A percentile compares a stretch with the other conserved stretches of the same genome.
Conservation (phyloP, 345 rosid species). For the Combretum micranthum region DNA sequence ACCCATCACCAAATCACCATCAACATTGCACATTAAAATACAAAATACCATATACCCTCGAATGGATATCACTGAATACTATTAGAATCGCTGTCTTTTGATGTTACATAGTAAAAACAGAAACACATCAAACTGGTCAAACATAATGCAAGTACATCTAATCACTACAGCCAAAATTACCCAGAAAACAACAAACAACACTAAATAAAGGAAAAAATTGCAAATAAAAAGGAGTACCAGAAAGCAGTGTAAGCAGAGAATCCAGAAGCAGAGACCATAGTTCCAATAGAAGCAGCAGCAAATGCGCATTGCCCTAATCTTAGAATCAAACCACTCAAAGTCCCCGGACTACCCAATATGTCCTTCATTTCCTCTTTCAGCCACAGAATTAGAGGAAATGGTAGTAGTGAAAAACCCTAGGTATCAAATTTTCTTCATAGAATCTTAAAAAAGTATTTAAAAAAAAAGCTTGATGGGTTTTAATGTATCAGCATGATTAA, state of each 20-base stretch:
- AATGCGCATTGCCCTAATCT: constrained; percentile 68
- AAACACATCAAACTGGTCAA: not conserved
- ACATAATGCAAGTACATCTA: constrained; percentile 1
- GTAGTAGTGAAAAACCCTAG: no score
- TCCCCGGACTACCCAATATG: constrained; percentile 78
- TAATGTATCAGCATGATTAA: no score
- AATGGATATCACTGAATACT: no score
- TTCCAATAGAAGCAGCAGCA: constrained; percentile 66
- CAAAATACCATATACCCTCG: no score
- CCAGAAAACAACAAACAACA: constrained; percentile 1
- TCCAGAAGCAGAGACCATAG: constrained; percentile 54
- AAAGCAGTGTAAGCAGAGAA: constrained; percentile 76
- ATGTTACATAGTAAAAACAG: not conserved
- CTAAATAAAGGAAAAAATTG: not conserved
- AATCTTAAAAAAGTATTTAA: no score
- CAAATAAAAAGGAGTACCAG: constrained; percentile 34
- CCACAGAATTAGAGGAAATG: not conserved
- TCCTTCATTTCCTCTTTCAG: constrained; percentile 44
- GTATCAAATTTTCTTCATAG: no score
- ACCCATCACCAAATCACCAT: no score
- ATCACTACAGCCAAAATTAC: not conserved
- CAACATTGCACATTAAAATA: no score
- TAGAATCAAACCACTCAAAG: constrained; percentile 57
- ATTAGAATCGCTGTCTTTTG: no score
- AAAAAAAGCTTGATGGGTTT: no score